Evolutionary conservation across 805 yeast genomes (phyloP).

Genomic region (Suhomyces emberorum): DNA sequence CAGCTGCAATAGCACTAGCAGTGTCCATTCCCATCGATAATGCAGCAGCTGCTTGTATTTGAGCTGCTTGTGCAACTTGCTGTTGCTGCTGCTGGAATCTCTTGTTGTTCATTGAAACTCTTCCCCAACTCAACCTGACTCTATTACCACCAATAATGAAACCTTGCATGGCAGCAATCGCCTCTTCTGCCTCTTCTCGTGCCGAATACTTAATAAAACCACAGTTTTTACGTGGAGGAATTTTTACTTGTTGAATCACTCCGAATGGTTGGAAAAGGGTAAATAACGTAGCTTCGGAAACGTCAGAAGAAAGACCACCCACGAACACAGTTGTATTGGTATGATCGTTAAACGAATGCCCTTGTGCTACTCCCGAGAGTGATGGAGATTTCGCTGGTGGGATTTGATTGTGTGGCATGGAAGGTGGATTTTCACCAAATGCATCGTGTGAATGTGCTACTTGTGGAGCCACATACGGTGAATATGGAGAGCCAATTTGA

Average conservation of each 20-base stretch:
- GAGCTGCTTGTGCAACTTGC: slow-evolving; percentile 32
- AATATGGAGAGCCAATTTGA: neutral
- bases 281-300: slow-evolving; percentile 57
- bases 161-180: slow-evolving; percentile 86
- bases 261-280: slow-evolving; percentile 73
- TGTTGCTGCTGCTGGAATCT: slow-evolving; percentile 30
- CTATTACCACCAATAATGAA: slow-evolving; percentile 82
- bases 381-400: neutral
- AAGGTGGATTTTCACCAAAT: neutral
- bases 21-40: slow-evolving; percentile 38
- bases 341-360: slow-evolving; percentile 47
- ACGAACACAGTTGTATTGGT: slow-evolving; percentile 74
- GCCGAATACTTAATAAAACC: slow-evolving; percentile 83
- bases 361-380: slow-evolving; percentile 4
- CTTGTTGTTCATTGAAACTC: slow-evolving; percentile 38
- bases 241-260: slow-evolving; percentile 61
- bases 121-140: slow-evolving; percentile 86
- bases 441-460: neutral
- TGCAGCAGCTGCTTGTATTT: slow-evolving; percentile 37
- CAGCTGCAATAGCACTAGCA: slow-evolving; percentile 27
- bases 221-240: slow-evolving; percentile 80
- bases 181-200: slow-evolving; percentile 79
- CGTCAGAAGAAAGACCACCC: slow-evolving; percentile 68
- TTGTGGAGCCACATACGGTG: too few relatives aligned
- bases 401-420: neutral